Conservation (phyloP, 495 filamentous ascomycete genomes). For the Neurospora hispaniola region DNA sequence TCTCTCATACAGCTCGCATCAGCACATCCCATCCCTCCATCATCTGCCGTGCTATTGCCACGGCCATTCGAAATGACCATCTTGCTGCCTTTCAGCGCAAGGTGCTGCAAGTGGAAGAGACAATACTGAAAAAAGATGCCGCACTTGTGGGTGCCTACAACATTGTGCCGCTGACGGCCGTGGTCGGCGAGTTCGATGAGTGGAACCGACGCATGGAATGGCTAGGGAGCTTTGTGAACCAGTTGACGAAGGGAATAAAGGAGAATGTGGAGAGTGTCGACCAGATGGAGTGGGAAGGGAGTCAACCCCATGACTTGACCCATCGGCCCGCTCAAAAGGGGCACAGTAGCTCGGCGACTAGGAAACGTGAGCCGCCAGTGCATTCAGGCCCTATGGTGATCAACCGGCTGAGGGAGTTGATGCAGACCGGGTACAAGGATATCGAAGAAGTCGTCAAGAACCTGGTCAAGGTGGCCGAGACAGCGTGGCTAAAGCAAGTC, state of each 20-base stretch:
- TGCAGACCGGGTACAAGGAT: slow-evolving; percentile 81
- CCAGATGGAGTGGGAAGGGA: neutral
- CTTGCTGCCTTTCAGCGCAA: slow-evolving; percentile 70
- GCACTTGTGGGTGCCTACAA: slow-evolving; percentile 77
- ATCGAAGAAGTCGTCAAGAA: slow-evolving; percentile 63
- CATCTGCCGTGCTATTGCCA: slow-evolving; percentile 82
- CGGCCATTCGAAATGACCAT: slow-evolving; percentile 60
- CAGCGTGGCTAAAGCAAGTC: slow-evolving; percentile 81
- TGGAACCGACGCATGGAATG: slow-evolving; percentile 82
- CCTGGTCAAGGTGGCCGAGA: slow-evolving; percentile 69
- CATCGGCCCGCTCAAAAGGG: slow-evolving; percentile 6
- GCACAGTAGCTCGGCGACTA: neutral
- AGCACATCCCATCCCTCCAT: slow-evolving; percentile 60
- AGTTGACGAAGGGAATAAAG: slow-evolving; percentile 38
- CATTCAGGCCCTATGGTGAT: slow-evolving; percentile 52
- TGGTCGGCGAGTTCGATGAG: slow-evolving; percentile 71
- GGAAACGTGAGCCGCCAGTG: neutral
- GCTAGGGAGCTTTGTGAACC: slow-evolving; percentile 61
- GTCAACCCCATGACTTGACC: neutral
- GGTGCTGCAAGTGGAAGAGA: slow-evolving; percentile 72
- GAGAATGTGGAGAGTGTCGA: slow-evolving; percentile 1
- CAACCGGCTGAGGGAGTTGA: slow-evolving; percentile 57
- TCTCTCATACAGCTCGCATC: slow-evolving; percentile 50
- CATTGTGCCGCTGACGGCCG: slow-evolving; percentile 78
- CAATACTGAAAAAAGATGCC: slow-evolving; percentile 59